A percentile compares a stretch with the other conserved stretches of the same genome.
phyloP scores from a whole-genome alignment of 495 filamentous ascomycete species.

The Penicillium flavigenum region DNA sequence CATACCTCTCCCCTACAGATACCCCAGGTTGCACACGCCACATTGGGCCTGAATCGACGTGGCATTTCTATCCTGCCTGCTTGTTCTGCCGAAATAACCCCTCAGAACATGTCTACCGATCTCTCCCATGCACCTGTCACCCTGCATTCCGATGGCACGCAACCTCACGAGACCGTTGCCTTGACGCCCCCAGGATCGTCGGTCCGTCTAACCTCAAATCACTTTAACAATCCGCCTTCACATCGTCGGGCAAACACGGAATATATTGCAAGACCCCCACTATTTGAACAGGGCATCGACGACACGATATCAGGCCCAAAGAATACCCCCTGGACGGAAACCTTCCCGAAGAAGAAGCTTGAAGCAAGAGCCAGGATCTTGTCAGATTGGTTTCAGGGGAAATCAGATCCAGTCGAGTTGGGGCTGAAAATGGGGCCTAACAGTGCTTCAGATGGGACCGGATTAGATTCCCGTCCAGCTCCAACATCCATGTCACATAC shows the following conservation, averaged over 20 bases:
- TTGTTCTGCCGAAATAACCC: slow-evolving; percentile 12
- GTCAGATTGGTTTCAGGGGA: slow-evolving; percentile 54
- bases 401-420: slow-evolving; percentile 48
- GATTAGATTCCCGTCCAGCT: slow-evolving; percentile 21
- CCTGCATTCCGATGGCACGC: slow-evolving; percentile 33
- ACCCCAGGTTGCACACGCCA: slow-evolving; percentile 26
- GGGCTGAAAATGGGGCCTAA: slow-evolving; percentile 29
- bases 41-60: slow-evolving; percentile 34
- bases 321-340: slow-evolving; percentile 32
- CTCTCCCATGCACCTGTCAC: slow-evolving; percentile 17
- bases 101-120: slow-evolving; percentile 22
- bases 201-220: slow-evolving; percentile 21
- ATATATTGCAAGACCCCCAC: slow-evolving; percentile 34
- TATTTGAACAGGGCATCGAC: slow-evolving; percentile 24
- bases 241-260: slow-evolving; percentile 48
- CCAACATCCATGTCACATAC: slow-evolving; percentile 33
- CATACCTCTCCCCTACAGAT: slow-evolving; percentile 14
- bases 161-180: slow-evolving; percentile 28
- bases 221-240: slow-evolving; percentile 26
- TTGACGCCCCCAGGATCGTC: slow-evolving; percentile 23
- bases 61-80: slow-evolving; percentile 33
- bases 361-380: slow-evolving; percentile 44
- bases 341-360: slow-evolving; percentile 41
- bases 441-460: slow-evolving; percentile 25
- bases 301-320: slow-evolving; percentile 22